These are phyloP conservation scores for Chenopodium quinoa DNA, from an alignment of 148 eudicot species.

Conservation along the genomic window DNA sequence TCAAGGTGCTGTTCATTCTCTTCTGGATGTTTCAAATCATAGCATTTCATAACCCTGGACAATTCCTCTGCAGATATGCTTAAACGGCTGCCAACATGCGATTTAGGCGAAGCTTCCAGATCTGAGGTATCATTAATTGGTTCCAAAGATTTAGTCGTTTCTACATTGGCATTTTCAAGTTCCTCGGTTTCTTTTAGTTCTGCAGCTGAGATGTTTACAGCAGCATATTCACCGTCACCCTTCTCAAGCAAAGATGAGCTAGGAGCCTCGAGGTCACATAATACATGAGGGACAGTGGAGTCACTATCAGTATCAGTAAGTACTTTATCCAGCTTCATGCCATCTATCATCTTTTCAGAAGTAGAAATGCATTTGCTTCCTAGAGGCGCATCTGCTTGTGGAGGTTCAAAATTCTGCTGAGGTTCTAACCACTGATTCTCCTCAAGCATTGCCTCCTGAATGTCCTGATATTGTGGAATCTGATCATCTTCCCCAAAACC, in stretches of 20 bases:
- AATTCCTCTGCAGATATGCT: slow-evolving; percentile 45
- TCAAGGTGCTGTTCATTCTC: slow-evolving; percentile 29
- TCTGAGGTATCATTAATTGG: slow-evolving; percentile 11
- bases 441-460: neutral
- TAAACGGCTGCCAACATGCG: slow-evolving; percentile 14
- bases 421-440: slow-evolving; percentile 22
- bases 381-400: slow-evolving; percentile 4
- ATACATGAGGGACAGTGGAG: neutral
- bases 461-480: slow-evolving; percentile 1
- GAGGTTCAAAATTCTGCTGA: slow-evolving; percentile 17
- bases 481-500: slow-evolving; percentile 4
- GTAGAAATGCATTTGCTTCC: slow-evolving; percentile 15
- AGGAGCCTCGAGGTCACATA: slow-evolving; percentile 1
- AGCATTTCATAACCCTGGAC: slow-evolving; percentile 40
- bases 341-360: neutral
- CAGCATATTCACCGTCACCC: slow-evolving; percentile 9
- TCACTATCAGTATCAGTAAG: slow-evolving; percentile 3
- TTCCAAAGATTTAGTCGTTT: slow-evolving; percentile 13
- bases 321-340: slow-evolving; percentile 1
- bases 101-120: slow-evolving; percentile 18
- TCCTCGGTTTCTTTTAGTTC: slow-evolving; percentile 13
- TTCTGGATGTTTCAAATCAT: slow-evolving; percentile 36
- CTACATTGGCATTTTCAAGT: slow-evolving; percentile 17
- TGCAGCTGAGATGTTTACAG: slow-evolving; percentile 7
- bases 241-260: slow-evolving; percentile 13